Percentiles rank a stretch among this genome's conserved stretches.
These are phyloP conservation scores for Chlamydomonas reinhardtii DNA, from an alignment of 163 green algal species.

Conservation along the genomic window DNA sequence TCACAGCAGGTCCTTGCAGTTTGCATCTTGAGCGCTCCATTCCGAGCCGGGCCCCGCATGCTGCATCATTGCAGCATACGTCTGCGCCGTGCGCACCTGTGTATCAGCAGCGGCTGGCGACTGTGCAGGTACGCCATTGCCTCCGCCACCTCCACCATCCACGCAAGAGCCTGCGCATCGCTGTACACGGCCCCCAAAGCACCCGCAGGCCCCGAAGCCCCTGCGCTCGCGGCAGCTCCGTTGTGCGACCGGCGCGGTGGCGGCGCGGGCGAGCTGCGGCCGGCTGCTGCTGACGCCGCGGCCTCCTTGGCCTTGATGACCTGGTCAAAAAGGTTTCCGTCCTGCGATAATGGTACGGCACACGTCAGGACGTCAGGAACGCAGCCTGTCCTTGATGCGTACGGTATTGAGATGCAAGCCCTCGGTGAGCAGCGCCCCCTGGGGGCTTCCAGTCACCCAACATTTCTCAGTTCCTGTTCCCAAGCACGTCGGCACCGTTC, in stretches of 20 bases:
- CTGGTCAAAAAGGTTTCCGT: constrained; percentile 43
- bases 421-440: too few species aligned
- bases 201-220: not conserved
- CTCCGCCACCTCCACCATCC: constrained; percentile 31
- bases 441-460: too few species aligned
- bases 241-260: not conserved
- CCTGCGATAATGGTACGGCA: not conserved
- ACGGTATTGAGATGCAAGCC: too few species aligned
- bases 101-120: constrained; percentile 31
- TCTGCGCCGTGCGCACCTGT: not conserved
- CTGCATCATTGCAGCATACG: too few species aligned
- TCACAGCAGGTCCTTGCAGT: too few species aligned
- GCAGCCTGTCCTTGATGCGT: too few species aligned
- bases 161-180: constrained; percentile 21
- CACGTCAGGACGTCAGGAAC: too few species aligned
- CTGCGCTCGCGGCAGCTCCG: not conserved
- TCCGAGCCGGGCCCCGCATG: too few species aligned
- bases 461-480: too few species aligned
- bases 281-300: not conserved
- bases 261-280: too few species aligned
- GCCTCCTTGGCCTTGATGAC: not conserved
- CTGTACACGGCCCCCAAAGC: not conserved
- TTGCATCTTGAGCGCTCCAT: too few species aligned
- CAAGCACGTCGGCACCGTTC: too few species aligned
- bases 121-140: constrained; percentile 37